Base-by-base conservation (phyloP, 495 filamentous ascomycete genomes). In the Penicillium chermesinum region DNA sequence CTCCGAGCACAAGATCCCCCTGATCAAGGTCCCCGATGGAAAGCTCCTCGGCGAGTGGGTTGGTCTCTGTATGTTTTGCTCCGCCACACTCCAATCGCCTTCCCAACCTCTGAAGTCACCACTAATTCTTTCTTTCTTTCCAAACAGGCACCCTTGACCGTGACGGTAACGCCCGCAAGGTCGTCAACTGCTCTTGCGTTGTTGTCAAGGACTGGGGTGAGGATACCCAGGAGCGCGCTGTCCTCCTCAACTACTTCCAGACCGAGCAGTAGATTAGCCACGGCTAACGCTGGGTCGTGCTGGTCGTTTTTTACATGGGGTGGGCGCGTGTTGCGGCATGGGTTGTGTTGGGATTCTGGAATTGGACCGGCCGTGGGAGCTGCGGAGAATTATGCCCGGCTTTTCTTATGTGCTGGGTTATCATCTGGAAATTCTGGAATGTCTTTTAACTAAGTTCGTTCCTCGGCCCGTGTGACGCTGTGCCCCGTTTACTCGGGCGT, bases 11-110 rank as follows among this genome's bases (percentile, higher is more conserved):
- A 93, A 95, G 83, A 98, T 98, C 64, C 93, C 93, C 49, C 78
- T 98, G 53, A 98, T 98, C 82, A 96, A 98, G 86, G 91, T 98
- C 53, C 90, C 91, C 65, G 93, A 98, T 75, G 93, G 93, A 69
- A 98, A 98, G 84, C 87, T 95, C 79, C 78, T 98, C 58, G 93
- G 93, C 76, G 94, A 98, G 81, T 97, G 94, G 93, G 90, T 95
- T 70, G 93, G 93, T 73, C 83, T 98, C 72, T 98, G 93, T 96
- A 80, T 76, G 91, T 87, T 4, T 43, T 44, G 9, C 16, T 15
- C 40, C 30, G 7, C 8, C 45, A 14, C 17, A n/a, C n/a, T n/a
- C n/a, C n/a, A n/a, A 15, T 19, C 19, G 21, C n/a, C 20, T 22
- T 21, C 19, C 9, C 3, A 13, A 22, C 22, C n/a, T 16, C 15